Base-by-base conservation (phyloP, 2,329 filamentous ascomycete species). In the Neonectria sp. region DNA sequence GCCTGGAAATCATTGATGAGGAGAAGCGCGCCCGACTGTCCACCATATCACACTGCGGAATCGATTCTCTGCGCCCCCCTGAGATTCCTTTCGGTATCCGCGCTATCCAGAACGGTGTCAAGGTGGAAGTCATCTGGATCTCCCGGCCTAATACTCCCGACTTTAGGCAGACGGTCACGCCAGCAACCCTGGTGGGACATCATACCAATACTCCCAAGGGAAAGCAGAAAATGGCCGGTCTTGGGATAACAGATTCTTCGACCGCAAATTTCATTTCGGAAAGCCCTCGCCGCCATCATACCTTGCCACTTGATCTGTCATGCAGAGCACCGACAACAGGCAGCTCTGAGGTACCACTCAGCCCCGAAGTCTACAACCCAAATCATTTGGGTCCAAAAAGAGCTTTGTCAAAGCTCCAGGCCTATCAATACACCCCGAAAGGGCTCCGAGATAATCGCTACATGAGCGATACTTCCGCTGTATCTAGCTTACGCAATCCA, bases 41-140 rank as follows among this genome's bases (percentile, higher is more conserved):
- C 64, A 85, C 89, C 74, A 84, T 90, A 83, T 87, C 80, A 68
- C 87, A 81, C 78, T 90, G 83, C 68, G 89, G 85, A 75, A 84
- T 89, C 55, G 70, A 79, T 6, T 66, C 74, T 21, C 56, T 78
- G 59, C 75, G 78, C 31, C 66, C 74, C 21, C 84, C 89, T 57
- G 91, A 93, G 11, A 89, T 97, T 40, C 95, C 94, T 0, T 98
- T 98, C 75, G 95, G 95, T 24, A 89, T 96, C 60, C 90, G 93
- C 73, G 95, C 95, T 7, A 89, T 98, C 53, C 92, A 97, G 78
- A 92, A 89, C 72, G 95, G 95, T 6, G 85, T 97, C 49, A 89
- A 95, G 77, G 89, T 97, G 8, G 93, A 97, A 70, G 95, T 94
- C 4, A 95, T 98, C 57, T 94, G 92, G 91, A 89, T 93, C 56